Evolutionary conservation across 148 eudicot genomes (phyloP).

Genomic region (Amaranthus palmeri): DNA sequence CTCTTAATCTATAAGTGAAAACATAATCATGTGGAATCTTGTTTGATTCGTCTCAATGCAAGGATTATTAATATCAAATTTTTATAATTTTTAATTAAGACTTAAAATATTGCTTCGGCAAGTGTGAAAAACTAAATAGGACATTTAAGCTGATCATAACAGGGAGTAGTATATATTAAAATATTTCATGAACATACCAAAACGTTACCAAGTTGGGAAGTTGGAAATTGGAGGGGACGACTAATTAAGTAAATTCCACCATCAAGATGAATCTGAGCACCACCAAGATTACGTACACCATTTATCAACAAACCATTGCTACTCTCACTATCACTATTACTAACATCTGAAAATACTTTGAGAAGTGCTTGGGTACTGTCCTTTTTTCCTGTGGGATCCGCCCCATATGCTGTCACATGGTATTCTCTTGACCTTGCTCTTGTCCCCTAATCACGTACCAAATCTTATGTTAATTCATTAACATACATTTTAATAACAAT

Average conservation of each 20-base stretch:
- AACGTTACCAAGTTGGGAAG: conserved; percentile 53
- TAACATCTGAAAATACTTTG: conserved; percentile 53
- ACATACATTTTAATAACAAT: neutral
- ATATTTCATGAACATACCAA: conserved; percentile 46
- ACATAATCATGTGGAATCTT: too few species aligned
- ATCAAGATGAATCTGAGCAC: conserved; percentile 54
- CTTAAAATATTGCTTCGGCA: too few species aligned
- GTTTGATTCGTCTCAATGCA: too few species aligned
- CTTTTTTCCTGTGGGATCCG: conserved; percentile 66
- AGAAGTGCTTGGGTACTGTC: conserved; percentile 69
- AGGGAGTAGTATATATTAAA: too few species aligned
- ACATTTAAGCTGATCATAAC: too few species aligned
- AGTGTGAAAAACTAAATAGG: too few species aligned
- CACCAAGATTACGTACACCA: conserved; percentile 66
- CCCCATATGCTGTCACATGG: conserved; percentile 68
- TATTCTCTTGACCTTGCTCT: conserved; percentile 33
- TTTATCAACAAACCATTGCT: conserved; percentile 35
- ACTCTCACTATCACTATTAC: conserved; percentile 17
- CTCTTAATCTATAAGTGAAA: too few species aligned
- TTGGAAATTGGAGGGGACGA: conserved; percentile 56
- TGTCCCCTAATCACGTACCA: conserved; percentile 11
- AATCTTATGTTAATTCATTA: neutral
- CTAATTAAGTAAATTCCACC: conserved; percentile 74
- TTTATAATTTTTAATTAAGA: too few species aligned
- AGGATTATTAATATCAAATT: too few species aligned